These are phyloP conservation scores for Ceratocystis eucalypticola DNA, from an alignment of 2,329 filamentous ascomycete genomes.

Conservation along the genomic window DNA sequence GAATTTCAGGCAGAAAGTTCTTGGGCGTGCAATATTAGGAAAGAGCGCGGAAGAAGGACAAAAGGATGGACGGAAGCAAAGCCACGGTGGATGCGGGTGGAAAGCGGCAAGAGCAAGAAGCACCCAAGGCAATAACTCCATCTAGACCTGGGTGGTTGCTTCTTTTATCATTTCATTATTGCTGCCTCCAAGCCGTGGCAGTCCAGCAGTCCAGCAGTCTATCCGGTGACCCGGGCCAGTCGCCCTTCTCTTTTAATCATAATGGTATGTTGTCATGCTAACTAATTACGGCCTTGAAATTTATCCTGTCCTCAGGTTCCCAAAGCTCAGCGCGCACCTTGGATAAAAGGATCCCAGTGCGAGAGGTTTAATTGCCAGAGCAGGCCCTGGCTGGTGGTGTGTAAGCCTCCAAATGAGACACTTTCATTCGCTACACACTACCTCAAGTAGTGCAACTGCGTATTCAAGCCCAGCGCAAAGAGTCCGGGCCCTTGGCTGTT, in stretches of 20 bases:
- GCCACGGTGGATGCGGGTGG: background rate
- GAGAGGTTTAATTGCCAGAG: background rate
- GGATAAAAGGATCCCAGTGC: background rate
- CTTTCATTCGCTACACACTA: background rate
- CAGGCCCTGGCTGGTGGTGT: background rate
- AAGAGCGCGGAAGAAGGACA: background rate
- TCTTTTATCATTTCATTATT: background rate
- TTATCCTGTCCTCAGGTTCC: background rate
- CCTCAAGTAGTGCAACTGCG: background rate
- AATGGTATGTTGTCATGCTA: background rate
- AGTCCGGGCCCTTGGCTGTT: background rate
- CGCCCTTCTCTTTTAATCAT: background rate
- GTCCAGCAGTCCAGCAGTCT: background rate
- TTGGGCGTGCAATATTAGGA: background rate
- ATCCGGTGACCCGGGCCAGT: background rate
- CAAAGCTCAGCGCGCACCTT: background rate
- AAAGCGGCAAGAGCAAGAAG: background rate
- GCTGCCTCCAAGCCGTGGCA: background rate
- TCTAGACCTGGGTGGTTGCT: background rate
- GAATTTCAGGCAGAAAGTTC: background rate
- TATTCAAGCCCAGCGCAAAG: background rate
- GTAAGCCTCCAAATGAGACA: background rate
- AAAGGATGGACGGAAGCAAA: background rate
- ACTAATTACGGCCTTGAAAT: background rate
- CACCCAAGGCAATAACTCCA: background rate